Conservation (phyloP, 2,329 filamentous ascomycete species). For the Cladophialophora yegresii region DNA sequence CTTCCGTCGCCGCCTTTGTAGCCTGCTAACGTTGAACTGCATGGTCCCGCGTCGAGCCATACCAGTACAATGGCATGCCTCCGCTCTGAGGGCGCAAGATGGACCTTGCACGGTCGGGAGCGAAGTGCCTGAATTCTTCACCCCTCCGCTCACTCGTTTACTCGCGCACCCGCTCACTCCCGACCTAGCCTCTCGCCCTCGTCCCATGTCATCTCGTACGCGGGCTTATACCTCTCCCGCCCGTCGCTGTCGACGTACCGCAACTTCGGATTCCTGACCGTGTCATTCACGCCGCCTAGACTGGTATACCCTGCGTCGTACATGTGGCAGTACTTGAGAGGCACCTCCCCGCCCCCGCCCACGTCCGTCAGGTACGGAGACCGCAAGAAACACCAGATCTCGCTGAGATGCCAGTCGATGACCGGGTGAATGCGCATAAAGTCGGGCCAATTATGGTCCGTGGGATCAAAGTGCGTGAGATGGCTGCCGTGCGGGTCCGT, state of each 20-base stretch:
- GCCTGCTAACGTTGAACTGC: too few relatives aligned
- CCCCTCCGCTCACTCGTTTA: not conserved
- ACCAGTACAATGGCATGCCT: not conserved
- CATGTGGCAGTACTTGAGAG: slow-evolving; percentile 75
- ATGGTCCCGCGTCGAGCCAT: not conserved
- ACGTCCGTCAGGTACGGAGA: slow-evolving; percentile 61
- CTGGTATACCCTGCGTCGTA: slow-evolving; percentile 91
- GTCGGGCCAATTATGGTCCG: slow-evolving; percentile 83
- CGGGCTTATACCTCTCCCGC: slow-evolving; percentile 62
- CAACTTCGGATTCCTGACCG: slow-evolving; percentile 80
- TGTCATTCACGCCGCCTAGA: slow-evolving; percentile 86
- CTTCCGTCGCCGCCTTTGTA: too few relatives aligned
- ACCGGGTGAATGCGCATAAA: slow-evolving; percentile 95
- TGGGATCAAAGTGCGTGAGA: slow-evolving; percentile 80
- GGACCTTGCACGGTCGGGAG: not conserved
- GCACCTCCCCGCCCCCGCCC: not conserved
- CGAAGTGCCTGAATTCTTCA: not conserved
- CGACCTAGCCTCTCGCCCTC: slow-evolving; percentile 77
- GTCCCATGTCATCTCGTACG: slow-evolving; percentile 74
- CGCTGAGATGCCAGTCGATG: slow-evolving; percentile 94
- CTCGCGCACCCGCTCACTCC: slow-evolving; percentile 49
- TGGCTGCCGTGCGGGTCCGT: slow-evolving; percentile 87
- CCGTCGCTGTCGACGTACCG: slow-evolving; percentile 42
- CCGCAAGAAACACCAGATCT: slow-evolving; percentile 83
- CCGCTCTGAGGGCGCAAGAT: not conserved